These are phyloP conservation scores for Lotmaria passim DNA, from an alignment of 208 protist species.

Conservation along the genomic window DNA sequence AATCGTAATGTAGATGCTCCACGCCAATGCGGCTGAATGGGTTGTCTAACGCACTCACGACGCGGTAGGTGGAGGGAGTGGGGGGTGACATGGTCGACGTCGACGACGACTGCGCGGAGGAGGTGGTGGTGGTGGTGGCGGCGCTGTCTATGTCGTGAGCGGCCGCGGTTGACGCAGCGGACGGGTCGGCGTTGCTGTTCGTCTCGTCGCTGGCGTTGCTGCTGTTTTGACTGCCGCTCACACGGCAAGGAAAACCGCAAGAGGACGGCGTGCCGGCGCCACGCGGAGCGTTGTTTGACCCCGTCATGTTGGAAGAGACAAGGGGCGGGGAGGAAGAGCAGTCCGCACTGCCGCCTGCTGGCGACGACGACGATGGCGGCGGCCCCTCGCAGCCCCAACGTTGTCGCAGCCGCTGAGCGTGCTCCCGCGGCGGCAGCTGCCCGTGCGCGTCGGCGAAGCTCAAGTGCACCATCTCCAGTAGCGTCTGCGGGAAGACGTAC, in stretches of 20 bases:
- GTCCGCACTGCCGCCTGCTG: too few relatives aligned
- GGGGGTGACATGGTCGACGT: not conserved
- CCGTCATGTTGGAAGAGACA: too few relatives aligned
- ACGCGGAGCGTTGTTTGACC: too few relatives aligned
- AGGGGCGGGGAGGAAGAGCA: too few relatives aligned
- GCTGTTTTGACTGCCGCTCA: not conserved
- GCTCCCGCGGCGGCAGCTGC: constrained; percentile 21
- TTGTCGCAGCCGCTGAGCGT: constrained; percentile 11
- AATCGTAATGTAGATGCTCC: constrained; percentile 30
- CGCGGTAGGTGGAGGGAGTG: constrained; percentile 25
- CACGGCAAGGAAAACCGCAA: too few relatives aligned
- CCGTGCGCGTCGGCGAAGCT: constrained; percentile 14
- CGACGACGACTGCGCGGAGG: not conserved
- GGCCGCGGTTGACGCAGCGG: too few relatives aligned
- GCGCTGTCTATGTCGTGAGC: too few relatives aligned
- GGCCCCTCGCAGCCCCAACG: constrained; percentile 23
- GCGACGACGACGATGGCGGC: not conserved
- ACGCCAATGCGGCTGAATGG: constrained; percentile 41
- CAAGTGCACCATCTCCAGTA: constrained; percentile 33
- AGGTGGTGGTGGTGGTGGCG: not conserved
- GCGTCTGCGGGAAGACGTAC: constrained; percentile 45
- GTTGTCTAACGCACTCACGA: constrained; percentile 36
- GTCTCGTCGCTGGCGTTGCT: not conserved
- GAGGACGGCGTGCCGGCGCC: too few relatives aligned
- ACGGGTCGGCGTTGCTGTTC: too few relatives aligned